These are phyloP conservation scores for Plasmodium billcollinsi DNA, from an alignment of 169 alveolate species.

Conservation along the genomic window DNA sequence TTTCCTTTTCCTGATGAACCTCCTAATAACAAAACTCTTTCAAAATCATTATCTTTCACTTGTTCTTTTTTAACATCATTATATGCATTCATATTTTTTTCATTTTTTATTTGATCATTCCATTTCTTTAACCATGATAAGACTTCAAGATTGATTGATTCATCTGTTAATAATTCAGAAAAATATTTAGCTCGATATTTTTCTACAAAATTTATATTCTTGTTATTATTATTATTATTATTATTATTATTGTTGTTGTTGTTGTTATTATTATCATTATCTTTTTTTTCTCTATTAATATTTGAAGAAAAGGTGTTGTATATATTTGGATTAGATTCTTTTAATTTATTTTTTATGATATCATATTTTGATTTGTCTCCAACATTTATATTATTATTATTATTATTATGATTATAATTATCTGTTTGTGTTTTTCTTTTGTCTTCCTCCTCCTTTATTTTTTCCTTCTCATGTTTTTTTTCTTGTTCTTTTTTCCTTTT, in stretches of 20 bases:
- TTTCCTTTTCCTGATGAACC: constrained; percentile 98
- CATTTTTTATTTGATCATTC: constrained; percentile 52
- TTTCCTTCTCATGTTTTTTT: neutral
- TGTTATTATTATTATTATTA: neutral
- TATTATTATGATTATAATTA: neutral
- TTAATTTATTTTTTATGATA: too few relatives aligned
- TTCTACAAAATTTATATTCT: constrained; percentile 34
- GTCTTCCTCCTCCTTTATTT: neutral
- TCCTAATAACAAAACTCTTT: constrained; percentile 86
- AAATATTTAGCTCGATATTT: constrained; percentile 83
- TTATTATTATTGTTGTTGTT: neutral
- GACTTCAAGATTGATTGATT: constrained; percentile 82
- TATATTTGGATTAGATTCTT: too few relatives aligned
- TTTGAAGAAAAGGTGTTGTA: neutral
- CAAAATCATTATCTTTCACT: constrained; percentile 60
- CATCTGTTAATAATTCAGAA: constrained; percentile 84
- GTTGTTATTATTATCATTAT: neutral
- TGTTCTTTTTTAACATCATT: constrained; percentile 18
- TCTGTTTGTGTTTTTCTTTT: neutral
- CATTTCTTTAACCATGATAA: constrained; percentile 77
- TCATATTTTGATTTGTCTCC: neutral
- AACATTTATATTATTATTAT: neutral
- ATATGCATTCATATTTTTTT: neutral
- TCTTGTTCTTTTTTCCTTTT: neutral
- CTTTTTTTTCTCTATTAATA: neutral